Percentiles rank a stretch among this genome's conserved stretches.
phyloP scores from a whole-genome alignment of 371 early-diverging fungal species.

The Gilbertella persicaria region DNA sequence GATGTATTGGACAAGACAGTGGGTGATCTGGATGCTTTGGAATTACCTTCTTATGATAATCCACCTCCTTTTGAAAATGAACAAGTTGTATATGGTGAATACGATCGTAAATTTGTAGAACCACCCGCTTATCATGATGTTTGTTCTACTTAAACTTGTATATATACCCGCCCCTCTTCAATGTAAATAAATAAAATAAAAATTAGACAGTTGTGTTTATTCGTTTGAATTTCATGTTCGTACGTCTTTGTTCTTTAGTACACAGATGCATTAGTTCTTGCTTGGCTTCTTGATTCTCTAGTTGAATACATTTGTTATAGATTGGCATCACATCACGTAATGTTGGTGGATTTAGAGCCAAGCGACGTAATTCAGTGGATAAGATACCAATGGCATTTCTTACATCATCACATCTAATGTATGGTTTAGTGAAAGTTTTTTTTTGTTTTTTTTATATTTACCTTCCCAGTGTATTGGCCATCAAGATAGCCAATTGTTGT shows the following conservation, averaged over 20 bases:
- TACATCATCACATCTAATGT: slow-evolving; percentile 29
- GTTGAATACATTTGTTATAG: slow-evolving; percentile 58
- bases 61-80: slow-evolving; percentile 21
- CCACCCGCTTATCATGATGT: slow-evolving; percentile 14
- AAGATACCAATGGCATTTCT: slow-evolving; percentile 35
- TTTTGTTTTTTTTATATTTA: slow-evolving; percentile 8
- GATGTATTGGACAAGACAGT: slow-evolving; percentile 12
- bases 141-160: too few relatives aligned
- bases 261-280: slow-evolving; percentile 44
- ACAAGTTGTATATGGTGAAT: slow-evolving; percentile 14
- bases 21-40: slow-evolving; percentile 9
- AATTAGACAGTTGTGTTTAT: too few relatives aligned
- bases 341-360: slow-evolving; percentile 27
- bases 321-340: slow-evolving; percentile 49
- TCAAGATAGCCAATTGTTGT: slow-evolving; percentile 29
- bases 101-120: slow-evolving; percentile 16
- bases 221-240: too few relatives aligned
- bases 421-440: neutral
- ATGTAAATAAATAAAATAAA: too few relatives aligned
- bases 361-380: slow-evolving; percentile 25
- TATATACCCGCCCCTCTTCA: neutral
- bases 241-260: slow-evolving; percentile 15
- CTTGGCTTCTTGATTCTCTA: slow-evolving; percentile 51
- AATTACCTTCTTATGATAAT: slow-evolving; percentile 17
- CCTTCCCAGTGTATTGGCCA: slow-evolving; percentile 51